Conservation (phyloP, 371 early-diverging fungal genomes). For the Umbelopsis sp. region DNA sequence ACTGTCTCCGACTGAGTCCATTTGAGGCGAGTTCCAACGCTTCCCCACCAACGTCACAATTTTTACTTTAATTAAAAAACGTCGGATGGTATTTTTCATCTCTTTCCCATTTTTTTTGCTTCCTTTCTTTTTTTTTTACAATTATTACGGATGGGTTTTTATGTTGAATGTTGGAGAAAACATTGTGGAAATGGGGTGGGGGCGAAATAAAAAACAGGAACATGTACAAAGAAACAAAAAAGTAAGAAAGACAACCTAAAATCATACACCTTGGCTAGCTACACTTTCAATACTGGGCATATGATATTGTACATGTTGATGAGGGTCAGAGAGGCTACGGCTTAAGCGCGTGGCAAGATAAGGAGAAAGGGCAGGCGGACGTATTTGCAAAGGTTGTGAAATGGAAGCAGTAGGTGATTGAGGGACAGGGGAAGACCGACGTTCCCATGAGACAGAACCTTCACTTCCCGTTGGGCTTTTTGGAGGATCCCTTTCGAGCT, state of each 20-base stretch:
- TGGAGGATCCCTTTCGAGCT: slow-evolving; percentile 1
- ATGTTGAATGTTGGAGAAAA: too few species aligned
- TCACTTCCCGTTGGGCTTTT: slow-evolving; percentile 15
- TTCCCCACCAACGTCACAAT: slow-evolving; percentile 10
- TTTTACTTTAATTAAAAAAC: background rate
- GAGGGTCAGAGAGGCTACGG: slow-evolving; percentile 13
- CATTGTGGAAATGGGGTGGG: too few species aligned
- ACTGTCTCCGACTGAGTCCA: background rate
- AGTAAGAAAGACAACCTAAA: background rate
- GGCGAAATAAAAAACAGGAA: background rate
- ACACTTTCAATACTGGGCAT: slow-evolving; percentile 18
- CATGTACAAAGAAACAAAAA: background rate
- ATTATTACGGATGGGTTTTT: too few species aligned
- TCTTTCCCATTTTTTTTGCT: too few species aligned
- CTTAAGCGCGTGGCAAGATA: slow-evolving; percentile 14
- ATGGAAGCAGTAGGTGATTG: slow-evolving; percentile 7
- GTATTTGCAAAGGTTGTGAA: background rate
- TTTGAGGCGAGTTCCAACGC: background rate
- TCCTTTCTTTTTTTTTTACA: too few species aligned
- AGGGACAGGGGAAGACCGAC: background rate
- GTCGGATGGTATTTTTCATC: too few species aligned
- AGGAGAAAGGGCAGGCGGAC: slow-evolving; percentile 11
- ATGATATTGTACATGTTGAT: slow-evolving; percentile 18
- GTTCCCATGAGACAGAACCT: slow-evolving; percentile 17
- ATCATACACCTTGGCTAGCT: slow-evolving; percentile 5